These are phyloP conservation scores for Extremus antarcticus DNA, from an alignment of 495 filamentous ascomycete genomes.

Conservation along the genomic window DNA sequence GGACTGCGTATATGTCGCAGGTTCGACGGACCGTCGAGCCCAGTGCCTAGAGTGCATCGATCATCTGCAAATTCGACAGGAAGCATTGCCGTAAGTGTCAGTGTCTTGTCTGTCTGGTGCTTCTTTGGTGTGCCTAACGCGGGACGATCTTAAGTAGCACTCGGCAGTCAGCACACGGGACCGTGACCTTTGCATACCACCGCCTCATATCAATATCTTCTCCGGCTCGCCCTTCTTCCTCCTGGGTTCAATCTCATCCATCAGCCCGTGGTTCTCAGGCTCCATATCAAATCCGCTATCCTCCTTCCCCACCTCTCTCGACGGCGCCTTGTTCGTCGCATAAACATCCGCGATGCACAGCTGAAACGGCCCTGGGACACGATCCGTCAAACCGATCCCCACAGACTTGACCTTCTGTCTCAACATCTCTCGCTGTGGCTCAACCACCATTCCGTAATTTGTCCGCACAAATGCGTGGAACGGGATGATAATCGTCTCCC, in stretches of 20 bases:
- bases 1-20: too few relatives aligned
- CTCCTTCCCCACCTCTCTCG: slow-evolving; percentile 23
- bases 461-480: slow-evolving; percentile 91
- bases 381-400: slow-evolving; percentile 80
- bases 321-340: slow-evolving; percentile 52
- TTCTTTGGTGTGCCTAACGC: too few relatives aligned
- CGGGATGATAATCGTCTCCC: slow-evolving; percentile 85
- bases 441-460: slow-evolving; percentile 77
- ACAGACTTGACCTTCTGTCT: slow-evolving; percentile 73
- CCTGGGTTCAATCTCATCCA: slow-evolving; percentile 19
- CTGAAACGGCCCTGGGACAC: slow-evolving; percentile 77
- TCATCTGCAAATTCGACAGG: too few relatives aligned
- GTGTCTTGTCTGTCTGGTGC: too few relatives aligned
- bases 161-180: too few relatives aligned
- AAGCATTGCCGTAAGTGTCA: too few relatives aligned
- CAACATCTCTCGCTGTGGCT: slow-evolving; percentile 81
- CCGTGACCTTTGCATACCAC: too few relatives aligned
- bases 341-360: slow-evolving; percentile 74
- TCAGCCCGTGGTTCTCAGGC: slow-evolving; percentile 8
- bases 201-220: slow-evolving; percentile 20
- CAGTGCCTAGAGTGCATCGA: too few relatives aligned
- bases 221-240: slow-evolving; percentile 20
- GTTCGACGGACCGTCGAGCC: too few relatives aligned
- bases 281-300: slow-evolving; percentile 17
- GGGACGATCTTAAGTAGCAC: too few relatives aligned